These are phyloP conservation scores for Nothophaeocryptopus gaeumannii DNA, from an alignment of 2,329 filamentous ascomycete species.

Conservation along the genomic window DNA sequence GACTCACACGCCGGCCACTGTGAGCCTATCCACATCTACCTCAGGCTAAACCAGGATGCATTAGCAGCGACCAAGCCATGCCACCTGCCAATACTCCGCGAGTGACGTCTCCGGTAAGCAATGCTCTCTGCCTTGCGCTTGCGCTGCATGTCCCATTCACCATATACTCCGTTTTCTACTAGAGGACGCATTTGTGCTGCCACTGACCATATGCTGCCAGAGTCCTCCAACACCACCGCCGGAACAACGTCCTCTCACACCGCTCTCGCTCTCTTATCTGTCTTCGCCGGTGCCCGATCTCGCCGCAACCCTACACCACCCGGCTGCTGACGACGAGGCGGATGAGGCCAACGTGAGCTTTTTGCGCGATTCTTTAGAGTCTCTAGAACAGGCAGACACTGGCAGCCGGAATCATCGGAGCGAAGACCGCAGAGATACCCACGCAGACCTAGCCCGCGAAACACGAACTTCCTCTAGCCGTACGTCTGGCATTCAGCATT, in stretches of 20 bases:
- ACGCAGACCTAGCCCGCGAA: constrained; percentile 25
- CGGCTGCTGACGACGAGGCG: constrained; percentile 33
- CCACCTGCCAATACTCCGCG: too few species aligned
- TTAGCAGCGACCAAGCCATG: too few species aligned
- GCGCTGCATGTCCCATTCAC: too few species aligned
- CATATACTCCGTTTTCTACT: too few species aligned
- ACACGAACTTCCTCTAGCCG: constrained; percentile 17
- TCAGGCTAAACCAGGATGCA: not conserved
- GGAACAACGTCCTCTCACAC: constrained; percentile 27
- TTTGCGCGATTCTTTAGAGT: constrained; percentile 44
- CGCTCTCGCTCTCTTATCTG: constrained; percentile 42
- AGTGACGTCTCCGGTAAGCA: too few species aligned
- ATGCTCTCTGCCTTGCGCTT: too few species aligned
- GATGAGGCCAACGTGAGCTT: constrained; percentile 52
- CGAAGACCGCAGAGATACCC: constrained; percentile 5
- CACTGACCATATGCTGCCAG: too few species aligned
- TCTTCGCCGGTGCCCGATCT: constrained; percentile 52
- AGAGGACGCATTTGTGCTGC: too few species aligned
- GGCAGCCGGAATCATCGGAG: not conserved
- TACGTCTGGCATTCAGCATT: not conserved
- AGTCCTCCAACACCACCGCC: constrained; percentile 10
- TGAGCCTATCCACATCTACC: too few species aligned
- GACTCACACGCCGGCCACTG: too few species aligned
- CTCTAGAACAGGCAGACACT: constrained; percentile 23
- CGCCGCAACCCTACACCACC: constrained; percentile 49